phyloP scores from a whole-genome alignment of 2,329 filamentous ascomycete species.

The Fusarium domesticum region DNA sequence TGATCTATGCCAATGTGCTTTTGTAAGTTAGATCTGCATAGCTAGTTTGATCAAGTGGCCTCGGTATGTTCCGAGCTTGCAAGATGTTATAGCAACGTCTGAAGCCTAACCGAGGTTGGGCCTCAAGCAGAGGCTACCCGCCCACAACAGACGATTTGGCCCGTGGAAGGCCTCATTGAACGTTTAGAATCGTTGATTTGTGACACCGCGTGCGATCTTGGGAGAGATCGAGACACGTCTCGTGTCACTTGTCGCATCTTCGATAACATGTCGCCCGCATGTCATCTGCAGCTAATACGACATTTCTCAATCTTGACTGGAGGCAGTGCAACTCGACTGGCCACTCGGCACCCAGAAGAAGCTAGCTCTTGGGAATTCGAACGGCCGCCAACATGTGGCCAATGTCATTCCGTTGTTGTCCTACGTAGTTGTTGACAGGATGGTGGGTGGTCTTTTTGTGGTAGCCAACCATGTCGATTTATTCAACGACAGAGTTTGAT shows the following conservation, averaged over 20 bases:
- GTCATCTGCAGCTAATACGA: neutral
- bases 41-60: no score
- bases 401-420: neutral
- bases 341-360: neutral
- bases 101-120: neutral
- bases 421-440: neutral
- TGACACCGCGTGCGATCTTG: no score
- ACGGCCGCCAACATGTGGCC: neutral
- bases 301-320: neutral
- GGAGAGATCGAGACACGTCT: no score
- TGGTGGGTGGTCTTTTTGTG: neutral
- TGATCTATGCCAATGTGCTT: neutral
- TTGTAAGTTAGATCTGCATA: no score
- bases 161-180: neutral
- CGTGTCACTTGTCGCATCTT: no score
- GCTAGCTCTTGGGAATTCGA: neutral
- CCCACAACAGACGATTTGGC: neutral
- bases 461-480: neutral
- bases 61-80: neutral
- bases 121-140: neutral
- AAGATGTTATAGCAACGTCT: neutral
- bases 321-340: neutral
- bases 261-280: neutral
- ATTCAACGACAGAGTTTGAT: neutral
- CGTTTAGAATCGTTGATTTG: neutral